Evolutionary conservation across 805 yeast species (phyloP).

Genomic region (Candida germanica): DNA sequence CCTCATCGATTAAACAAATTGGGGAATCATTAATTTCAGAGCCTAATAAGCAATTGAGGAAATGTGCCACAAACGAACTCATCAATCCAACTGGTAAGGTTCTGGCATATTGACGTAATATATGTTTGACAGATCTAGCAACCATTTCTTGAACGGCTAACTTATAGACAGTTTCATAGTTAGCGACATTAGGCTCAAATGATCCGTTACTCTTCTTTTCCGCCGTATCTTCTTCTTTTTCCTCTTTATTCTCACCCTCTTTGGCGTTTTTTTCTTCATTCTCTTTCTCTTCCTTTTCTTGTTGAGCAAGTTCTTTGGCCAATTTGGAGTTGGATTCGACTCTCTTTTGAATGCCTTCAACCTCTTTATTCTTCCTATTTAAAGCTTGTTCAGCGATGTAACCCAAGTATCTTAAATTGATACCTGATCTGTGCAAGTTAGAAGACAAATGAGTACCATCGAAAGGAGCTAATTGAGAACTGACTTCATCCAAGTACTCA

Average conservation of each 20-base stretch:
- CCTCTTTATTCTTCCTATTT: conserved; percentile 11
- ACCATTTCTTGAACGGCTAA: conserved; percentile 66
- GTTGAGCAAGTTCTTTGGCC: conserved; percentile 23
- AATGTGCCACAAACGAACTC: conserved; percentile 62
- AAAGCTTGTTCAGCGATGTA: conserved; percentile 41
- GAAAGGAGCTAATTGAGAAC: conserved; percentile 61
- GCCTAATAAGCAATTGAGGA: conserved; percentile 71
- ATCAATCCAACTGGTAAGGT: conserved; percentile 51
- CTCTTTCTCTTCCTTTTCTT: conserved; percentile 16
- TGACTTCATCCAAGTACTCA: conserved; percentile 54
- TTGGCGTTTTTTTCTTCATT: conserved; percentile 31
- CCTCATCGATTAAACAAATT: conserved; percentile 41
- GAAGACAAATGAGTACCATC: conserved; percentile 77
- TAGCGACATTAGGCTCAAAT: conserved; percentile 40
- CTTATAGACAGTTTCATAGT: conserved; percentile 45
- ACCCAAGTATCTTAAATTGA: conserved; percentile 87
- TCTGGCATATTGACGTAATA: conserved; percentile 49
- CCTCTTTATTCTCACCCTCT: conserved; percentile 22
- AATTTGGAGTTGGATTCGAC: conserved; percentile 25
- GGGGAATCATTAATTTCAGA: conserved; percentile 38
- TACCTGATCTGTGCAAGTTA: conserved; percentile 74
- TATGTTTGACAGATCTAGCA: conserved; percentile 76
- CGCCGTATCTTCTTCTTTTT: conserved; percentile 22
- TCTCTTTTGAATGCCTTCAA: conserved; percentile 17
- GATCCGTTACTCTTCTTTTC: conserved; percentile 29